These are phyloP conservation scores for Claviceps sp. DNA, from an alignment of 2,329 filamentous ascomycete species.

Conservation along the genomic window DNA sequence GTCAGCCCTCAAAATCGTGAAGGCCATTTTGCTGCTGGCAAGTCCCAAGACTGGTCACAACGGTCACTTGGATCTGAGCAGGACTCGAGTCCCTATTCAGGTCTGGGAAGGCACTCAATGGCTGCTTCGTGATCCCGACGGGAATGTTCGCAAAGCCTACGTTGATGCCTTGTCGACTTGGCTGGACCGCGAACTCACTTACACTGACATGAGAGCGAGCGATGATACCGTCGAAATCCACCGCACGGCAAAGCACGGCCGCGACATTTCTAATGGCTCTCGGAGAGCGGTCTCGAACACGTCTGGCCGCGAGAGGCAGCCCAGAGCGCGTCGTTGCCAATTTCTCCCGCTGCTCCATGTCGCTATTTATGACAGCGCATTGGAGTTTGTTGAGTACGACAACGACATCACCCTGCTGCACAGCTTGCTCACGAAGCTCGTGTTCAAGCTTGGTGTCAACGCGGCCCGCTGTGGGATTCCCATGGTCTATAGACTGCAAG, in stretches of 20 bases:
- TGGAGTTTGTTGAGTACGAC: slow-evolving; percentile 59
- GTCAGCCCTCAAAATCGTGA: slow-evolving; percentile 64
- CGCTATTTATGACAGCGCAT: slow-evolving; percentile 75
- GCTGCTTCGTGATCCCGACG: slow-evolving; percentile 70
- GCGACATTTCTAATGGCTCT: slow-evolving; percentile 28
- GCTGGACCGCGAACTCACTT: slow-evolving; percentile 67
- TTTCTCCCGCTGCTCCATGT: slow-evolving; percentile 77
- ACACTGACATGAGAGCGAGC: slow-evolving; percentile 46
- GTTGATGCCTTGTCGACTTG: slow-evolving; percentile 72
- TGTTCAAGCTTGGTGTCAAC: slow-evolving; percentile 69
- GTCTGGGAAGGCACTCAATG: slow-evolving; percentile 97
- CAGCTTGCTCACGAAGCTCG: slow-evolving; percentile 59
- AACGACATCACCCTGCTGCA: slow-evolving; percentile 67
- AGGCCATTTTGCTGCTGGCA: slow-evolving; percentile 68
- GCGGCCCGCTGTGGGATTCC: slow-evolving; percentile 65
- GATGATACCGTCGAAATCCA: slow-evolving; percentile 39
- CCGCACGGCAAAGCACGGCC: slow-evolving; percentile 27
- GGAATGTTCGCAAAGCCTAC: slow-evolving; percentile 71
- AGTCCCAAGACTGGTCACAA: slow-evolving; percentile 50
- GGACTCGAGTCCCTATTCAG: slow-evolving; percentile 62
- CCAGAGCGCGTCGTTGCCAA: slow-evolving; percentile 40
- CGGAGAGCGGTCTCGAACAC: slow-evolving; percentile 57
- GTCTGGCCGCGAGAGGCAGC: slow-evolving; percentile 44
- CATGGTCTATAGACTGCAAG: slow-evolving; percentile 80
- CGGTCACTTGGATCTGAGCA: slow-evolving; percentile 49